Evolutionary conservation across 2,329 filamentous ascomycete species (phyloP).

Genomic region (Fusarium acutatum): DNA sequence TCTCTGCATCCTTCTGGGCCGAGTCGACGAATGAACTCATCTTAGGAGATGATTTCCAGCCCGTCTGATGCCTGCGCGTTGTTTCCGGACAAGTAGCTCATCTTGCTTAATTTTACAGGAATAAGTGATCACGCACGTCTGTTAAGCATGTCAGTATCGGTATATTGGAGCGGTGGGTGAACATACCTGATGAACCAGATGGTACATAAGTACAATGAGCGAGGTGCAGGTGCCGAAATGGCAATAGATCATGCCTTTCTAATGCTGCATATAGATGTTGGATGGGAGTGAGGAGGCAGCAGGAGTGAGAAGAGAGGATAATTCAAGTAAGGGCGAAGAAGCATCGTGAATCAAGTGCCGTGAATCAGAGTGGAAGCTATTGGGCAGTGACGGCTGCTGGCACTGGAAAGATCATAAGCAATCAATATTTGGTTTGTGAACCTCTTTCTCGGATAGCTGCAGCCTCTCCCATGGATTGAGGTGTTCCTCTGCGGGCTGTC

Average conservation of each 20-base stretch:
- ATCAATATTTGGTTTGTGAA: background rate
- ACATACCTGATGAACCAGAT: background rate
- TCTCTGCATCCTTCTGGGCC: background rate
- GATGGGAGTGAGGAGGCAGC: background rate
- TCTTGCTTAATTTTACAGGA: accelerated
- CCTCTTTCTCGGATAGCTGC: too few species aligned
- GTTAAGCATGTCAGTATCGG: accelerated
- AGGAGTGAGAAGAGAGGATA: background rate
- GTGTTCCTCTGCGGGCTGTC: too few species aligned
- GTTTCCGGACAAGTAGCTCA: background rate
- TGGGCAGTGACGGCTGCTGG: accelerated
- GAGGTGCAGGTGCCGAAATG: background rate
- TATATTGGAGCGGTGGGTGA: background rate
- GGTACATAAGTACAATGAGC: background rate
- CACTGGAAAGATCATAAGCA: background rate
- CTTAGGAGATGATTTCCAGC: accelerated
- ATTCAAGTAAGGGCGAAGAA: accelerated
- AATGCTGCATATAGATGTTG: background rate
- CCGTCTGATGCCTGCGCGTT: accelerated
- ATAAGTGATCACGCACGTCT: background rate
- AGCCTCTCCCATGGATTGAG: background rate
- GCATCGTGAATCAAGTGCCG: accelerated
- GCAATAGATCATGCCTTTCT: background rate
- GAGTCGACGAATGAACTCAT: background rate
- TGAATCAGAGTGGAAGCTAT: background rate